Percentiles rank a stretch among this genome's conserved stretches.
These are phyloP conservation scores for Entoloma clypeatum DNA, from an alignment of 1,284 basidiomycete genomes.

Conservation along the genomic window DNA sequence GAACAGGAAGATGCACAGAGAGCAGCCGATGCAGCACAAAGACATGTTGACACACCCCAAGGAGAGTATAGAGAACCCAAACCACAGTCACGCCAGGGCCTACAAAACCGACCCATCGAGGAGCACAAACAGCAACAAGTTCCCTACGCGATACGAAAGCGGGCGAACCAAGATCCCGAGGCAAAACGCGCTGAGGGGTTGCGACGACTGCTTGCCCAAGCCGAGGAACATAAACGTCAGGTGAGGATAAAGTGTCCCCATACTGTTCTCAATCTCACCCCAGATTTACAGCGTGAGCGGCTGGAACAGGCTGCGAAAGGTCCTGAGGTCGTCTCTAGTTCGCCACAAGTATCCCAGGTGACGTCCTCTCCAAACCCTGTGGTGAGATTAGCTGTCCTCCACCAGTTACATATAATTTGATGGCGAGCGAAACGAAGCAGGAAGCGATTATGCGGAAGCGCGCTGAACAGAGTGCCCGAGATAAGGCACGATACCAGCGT, in stretches of 20 bases:
- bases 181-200: constrained; percentile 22
- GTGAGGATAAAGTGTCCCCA: constrained; percentile 9
- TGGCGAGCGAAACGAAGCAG: too few species aligned
- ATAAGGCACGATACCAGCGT: constrained; percentile 28
- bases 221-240: constrained; percentile 20
- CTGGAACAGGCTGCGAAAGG: constrained; percentile 4
- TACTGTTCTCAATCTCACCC: neutral
- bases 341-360: neutral
- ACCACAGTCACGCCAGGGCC: neutral
- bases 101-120: neutral
- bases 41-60: too few species aligned
- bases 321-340: too few species aligned
- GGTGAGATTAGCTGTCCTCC: too few species aligned
- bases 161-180: constrained; percentile 9
- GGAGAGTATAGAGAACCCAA: constrained; percentile 2
- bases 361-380: constrained; percentile 6
- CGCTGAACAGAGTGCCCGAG: constrained; percentile 33
- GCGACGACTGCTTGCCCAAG: constrained; percentile 22
- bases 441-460: constrained; percentile 25
- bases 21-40: too few species aligned
- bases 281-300: constrained; percentile 5
- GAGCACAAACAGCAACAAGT: neutral
- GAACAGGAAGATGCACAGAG: constrained; percentile 2
- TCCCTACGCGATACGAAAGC: constrained; percentile 1
- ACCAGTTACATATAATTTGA: too few species aligned